Evolutionary conservation across 148 eudicot species (phyloP), one percentile per base, ranked within the genome.

Genomic region (Simmondsia chinensis): DNA sequence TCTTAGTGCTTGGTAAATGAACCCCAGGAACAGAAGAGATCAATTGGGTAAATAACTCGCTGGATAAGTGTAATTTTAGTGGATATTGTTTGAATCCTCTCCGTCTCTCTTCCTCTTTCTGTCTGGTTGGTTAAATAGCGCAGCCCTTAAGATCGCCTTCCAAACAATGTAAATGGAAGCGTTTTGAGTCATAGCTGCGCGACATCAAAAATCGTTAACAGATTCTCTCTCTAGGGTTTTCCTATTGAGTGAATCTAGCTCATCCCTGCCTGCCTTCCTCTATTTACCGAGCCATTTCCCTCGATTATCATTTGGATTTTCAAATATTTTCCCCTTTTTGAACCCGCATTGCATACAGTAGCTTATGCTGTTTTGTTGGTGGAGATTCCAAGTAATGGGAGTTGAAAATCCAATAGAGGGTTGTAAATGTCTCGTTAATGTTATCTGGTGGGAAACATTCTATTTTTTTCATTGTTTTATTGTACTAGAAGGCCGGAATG

Each of bases 131-230:
- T n/a, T n/a, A n/a, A n/a, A n/a, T n/a, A 43, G 87, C 76, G 87
- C 74, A 43, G 83, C 94, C 94, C 87, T 83, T 83, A 83, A 76
- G 84, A 80, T 77, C 85, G 88, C 82, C 95, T 80, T 85, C 82
- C 80, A 52, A 33, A 50, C 21, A 9, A 25, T 6, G 10, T 2
- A 12, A 33, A 77, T 85, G 89, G 85, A 85, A 85, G 85, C 84
- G 89, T 77, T 68, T 86, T 61, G 91, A 81, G 95, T 77, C 91
- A 85, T 85, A 77, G 95, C 91, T 43, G 81, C 87, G 86, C 80
- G 34, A 80, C 12, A 77, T 74, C 22, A 65, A 80, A 36, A 25
- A 21, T 18, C 49, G 45, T 33, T 7, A 2, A 22, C 9, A 66
- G 23, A 48, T 72, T 56, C 46, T 76, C 44, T 34, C 60, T 12